Base-by-base conservation (phyloP, 495 filamentous ascomycete genomes). In the Pyronema domesticum region DNA sequence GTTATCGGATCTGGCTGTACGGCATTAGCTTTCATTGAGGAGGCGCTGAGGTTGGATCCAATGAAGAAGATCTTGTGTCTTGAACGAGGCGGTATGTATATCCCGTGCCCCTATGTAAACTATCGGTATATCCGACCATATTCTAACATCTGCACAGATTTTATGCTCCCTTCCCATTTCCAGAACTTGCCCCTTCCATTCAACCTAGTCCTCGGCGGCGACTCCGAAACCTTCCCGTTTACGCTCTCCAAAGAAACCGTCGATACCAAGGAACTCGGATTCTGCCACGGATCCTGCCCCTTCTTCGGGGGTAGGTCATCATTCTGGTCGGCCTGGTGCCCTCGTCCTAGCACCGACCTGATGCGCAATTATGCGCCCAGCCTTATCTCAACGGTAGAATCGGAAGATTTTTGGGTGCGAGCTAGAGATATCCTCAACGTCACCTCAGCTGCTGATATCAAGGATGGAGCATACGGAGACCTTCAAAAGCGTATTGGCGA, bases 171-270 rank as follows among this genome's bases (percentile, higher is more conserved):
- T 1, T 42, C 51, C 14, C 51, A 54, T 35, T 54, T 54, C 39
- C 51, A 54, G 18, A 54, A 54, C 14, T 36, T 54, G 11, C 36
- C 51, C 5, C 51, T 54, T 7, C 51, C 51, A 6, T 54, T 54
- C 37, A 44, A 54, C 5, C 9, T 45, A 18, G 51, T 46, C n/a
- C 35, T 45, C 14, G 36, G 51, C 15, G 51, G 51, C 14, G n/a
- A 3, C 9, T 46, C 51, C 8, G 51, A 54, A 35, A 54, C 51
- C n/a, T 54, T 54, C 39, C 51, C 51, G 3, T 54, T 11, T 3
- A 54, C 37, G 6, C 51, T 54, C 30, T 54, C 37, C 23, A 7
- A 15, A 11, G 36, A 45, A 15, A 54, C 51, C 9, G 40, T 15
- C 19, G 10, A 54, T 7, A 34, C 11, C 7, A 1, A 1, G 1